These are phyloP conservation scores for Alternaria dauci DNA, from an alignment of 2,329 filamentous ascomycete genomes.

Conservation along the genomic window DNA sequence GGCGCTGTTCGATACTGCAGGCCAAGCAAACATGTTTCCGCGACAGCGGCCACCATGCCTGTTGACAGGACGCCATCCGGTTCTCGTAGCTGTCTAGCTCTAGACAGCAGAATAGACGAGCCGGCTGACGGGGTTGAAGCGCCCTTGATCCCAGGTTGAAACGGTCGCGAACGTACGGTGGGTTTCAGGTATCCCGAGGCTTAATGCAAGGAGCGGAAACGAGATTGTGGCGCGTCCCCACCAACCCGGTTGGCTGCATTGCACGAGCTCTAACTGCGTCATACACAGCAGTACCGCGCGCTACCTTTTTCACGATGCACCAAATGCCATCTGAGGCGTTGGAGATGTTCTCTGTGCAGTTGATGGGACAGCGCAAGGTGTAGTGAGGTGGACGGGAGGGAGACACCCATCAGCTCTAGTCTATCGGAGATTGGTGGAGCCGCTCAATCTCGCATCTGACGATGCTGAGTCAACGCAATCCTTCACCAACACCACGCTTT, in stretches of 20 bases:
- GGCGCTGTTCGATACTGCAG: slow-evolving; percentile 27
- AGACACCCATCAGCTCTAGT: background rate
- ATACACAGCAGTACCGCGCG: background rate
- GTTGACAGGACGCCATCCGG: slow-evolving; percentile 20
- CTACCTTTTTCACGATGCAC: background rate
- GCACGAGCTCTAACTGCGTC: slow-evolving; percentile 21
- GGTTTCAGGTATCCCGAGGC: slow-evolving; percentile 45
- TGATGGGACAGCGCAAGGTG: background rate
- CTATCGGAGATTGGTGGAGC: slow-evolving; percentile 5
- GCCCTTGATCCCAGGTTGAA: slow-evolving; percentile 46
- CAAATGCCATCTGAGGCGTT: background rate
- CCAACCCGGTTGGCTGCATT: slow-evolving; percentile 23
- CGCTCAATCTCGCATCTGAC: background rate
- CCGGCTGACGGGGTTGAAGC: slow-evolving; percentile 34
- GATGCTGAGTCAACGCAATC: background rate
- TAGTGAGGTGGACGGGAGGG: background rate
- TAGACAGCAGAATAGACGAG: slow-evolving; percentile 31
- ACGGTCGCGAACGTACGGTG: slow-evolving; percentile 36
- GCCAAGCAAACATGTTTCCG: slow-evolving; percentile 27
- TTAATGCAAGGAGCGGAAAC: slow-evolving; percentile 31
- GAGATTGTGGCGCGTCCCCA: slow-evolving; percentile 22
- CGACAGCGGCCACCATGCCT: slow-evolving; percentile 37
- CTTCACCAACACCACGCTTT: slow-evolving; percentile 1
- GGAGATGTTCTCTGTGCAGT: background rate
- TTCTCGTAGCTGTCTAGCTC: slow-evolving; percentile 23